Base-by-base conservation (phyloP, 2,329 filamentous ascomycete species). In the Thielaviopsis cerberus region DNA sequence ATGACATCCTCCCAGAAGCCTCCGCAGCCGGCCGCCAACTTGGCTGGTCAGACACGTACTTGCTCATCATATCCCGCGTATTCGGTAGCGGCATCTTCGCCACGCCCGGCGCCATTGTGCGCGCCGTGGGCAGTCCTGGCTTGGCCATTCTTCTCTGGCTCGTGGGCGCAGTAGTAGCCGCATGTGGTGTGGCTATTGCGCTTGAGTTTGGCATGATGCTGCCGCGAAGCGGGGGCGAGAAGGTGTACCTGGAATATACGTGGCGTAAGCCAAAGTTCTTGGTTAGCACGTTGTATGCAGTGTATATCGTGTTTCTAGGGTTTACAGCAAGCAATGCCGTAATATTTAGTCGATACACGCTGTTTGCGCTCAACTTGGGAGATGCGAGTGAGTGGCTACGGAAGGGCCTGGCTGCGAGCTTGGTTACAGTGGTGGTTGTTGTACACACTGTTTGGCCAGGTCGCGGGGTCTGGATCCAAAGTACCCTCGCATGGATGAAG, bases 41-140 rank as follows among this genome's bases (percentile, higher is more conserved):
- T 54, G 76, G 71, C 59, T 84, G 81, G 80, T 72, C 73, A 25
- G 81, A 77, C 63, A 79, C 80, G 1, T 85, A 82, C 65, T 81
- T 86, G 57, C 72, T 86, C 22, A 79, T 83, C 7, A 81, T 86
- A 25, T 84, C 80, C 1, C 75, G 82, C 13, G 81, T 86, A 5
- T 81, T 86, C 27, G 83, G 83, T 13, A 82, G 76, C 64, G 83
- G 83, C 25, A 85, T 88, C 62, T 88, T 87, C 64, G 82, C 83
- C 0, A 86, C 82, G 0, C 84, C 82, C 0, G 83, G 80, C 0
- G 75, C 81, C 4, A 85, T 88, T 54, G 73, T 85, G 2, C 76
- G 79, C 41, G 76, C 79, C 0, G 79, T 81, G 1, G 85, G 85
- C 1, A 87, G 82, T 58, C 73, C 83, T 0, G 83, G 82, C 0